phyloP scores from a whole-genome alignment of 495 filamentous ascomycete species.

The Penicillium argentinense region DNA sequence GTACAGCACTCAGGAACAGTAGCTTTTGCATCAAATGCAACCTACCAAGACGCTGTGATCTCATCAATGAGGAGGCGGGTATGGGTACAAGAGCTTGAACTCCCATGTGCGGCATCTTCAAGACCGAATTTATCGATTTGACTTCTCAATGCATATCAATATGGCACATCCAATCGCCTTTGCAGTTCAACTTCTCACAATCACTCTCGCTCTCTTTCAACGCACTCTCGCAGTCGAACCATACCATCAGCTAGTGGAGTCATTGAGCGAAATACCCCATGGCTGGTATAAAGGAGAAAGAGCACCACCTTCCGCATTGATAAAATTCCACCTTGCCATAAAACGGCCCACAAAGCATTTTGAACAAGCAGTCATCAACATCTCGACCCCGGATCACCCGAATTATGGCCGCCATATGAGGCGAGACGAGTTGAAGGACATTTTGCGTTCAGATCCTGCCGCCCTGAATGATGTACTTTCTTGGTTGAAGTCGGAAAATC shows the following conservation, averaged over 20 bases:
- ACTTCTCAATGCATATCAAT: too few relatives aligned
- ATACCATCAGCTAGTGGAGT: slow-evolving; percentile 44
- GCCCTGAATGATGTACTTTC: slow-evolving; percentile 40
- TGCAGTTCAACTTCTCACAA: neutral
- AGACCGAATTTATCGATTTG: too few relatives aligned
- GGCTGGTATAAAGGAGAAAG: slow-evolving; percentile 47
- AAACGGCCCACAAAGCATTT: slow-evolving; percentile 54
- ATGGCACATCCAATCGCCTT: too few relatives aligned
- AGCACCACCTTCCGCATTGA: slow-evolving; percentile 30
- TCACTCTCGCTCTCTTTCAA: slow-evolving; percentile 11
- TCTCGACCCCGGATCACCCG: slow-evolving; percentile 61
- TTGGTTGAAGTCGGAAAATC: slow-evolving; percentile 52
- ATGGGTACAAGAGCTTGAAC: too few relatives aligned
- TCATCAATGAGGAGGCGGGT: too few relatives aligned
- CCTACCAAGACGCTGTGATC: too few relatives aligned
- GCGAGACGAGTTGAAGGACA: slow-evolving; percentile 50
- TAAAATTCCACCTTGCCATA: slow-evolving; percentile 57
- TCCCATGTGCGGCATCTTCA: too few relatives aligned
- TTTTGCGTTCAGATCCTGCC: slow-evolving; percentile 48
- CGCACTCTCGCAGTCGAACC: slow-evolving; percentile 1
- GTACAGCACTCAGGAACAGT: too few relatives aligned
- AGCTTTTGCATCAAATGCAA: too few relatives aligned
- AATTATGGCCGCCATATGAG: slow-evolving; percentile 65
- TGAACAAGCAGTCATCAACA: slow-evolving; percentile 58
- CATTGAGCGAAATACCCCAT: slow-evolving; percentile 37